Evolutionary conservation across 305 asterid species (phyloP), one percentile per base, ranked within the genome.

Genomic region (Rubia occidens): DNA sequence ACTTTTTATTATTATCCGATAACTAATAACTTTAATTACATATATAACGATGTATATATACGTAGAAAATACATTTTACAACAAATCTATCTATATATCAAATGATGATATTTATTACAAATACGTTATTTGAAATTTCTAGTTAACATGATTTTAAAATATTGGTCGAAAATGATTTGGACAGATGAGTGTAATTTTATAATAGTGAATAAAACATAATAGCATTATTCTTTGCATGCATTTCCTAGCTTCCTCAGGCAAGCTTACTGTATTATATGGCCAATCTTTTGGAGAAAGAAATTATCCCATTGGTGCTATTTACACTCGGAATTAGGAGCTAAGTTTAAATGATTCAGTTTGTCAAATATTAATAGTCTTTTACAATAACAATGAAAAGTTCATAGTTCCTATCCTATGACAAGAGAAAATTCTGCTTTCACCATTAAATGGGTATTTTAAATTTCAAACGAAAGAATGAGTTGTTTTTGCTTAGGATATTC

Each of bases 181-280:
- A 29, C 32, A 29, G 1, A 29, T 1, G 32, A 29, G 32, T 29
- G 32, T 29, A 29, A 2, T 29, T 29, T 29, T 29, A 29, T 29
- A 29, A 29, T 29, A 29, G 32, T 29, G 32, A 29, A 29, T 29
- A 29, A 29, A 29, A 29, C 32, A 29, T 1, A 29, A 29, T 29
- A 29, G 32, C 32, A 29, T 45, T 53, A 53, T 35, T 14, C 51
- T 53, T n/a, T 67, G 51, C 51, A 68, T 3, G 1, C 4, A 21
- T 29, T 72, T 43, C 60, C 26, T 72, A 65, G 71, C 71, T 72
- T 43, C 11, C 42, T 72, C 61, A 9, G 53, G 20, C 60, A 61
- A 64, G 13, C 24, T 11, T 35, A 49, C 55, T 14, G 11, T 44
- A 45, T 11, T 2, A 11, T 51, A 6, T 35, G 13, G 26, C 53